phyloP scores from a whole-genome alignment of 1,284 basidiomycete species.

The Ceratobasidium sp. region DNA sequence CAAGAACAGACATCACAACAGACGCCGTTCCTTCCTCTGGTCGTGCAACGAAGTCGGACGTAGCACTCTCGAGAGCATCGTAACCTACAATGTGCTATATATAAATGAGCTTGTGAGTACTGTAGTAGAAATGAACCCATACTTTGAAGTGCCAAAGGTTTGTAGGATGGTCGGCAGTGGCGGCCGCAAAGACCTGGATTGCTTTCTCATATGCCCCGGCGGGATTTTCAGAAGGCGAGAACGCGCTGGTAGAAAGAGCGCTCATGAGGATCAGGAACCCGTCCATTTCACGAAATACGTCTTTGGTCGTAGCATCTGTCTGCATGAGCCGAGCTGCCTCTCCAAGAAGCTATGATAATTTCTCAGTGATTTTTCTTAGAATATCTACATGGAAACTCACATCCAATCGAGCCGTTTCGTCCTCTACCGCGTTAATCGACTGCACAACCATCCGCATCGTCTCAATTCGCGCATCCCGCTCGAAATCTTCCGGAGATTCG shows the following conservation, averaged over 20 bases:
- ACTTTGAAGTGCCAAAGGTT: constrained; percentile 77
- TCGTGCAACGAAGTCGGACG: constrained; percentile 22
- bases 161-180: constrained; percentile 64
- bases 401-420: constrained; percentile 60
- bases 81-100: constrained; percentile 72
- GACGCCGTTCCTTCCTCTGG: constrained; percentile 8
- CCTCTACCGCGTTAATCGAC: constrained; percentile 67
- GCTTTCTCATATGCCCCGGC: constrained; percentile 56
- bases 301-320: constrained; percentile 70
- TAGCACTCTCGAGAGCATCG: constrained; percentile 61
- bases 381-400: constrained; percentile 55
- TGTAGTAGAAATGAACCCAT: constrained; percentile 48
- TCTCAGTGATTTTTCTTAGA: neutral
- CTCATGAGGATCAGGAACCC: constrained; percentile 79
- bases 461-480: constrained; percentile 73
- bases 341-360: constrained; percentile 54
- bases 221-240: constrained; percentile 59
- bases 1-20: constrained; percentile 19
- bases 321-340: constrained; percentile 71
- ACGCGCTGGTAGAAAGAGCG: constrained; percentile 62
- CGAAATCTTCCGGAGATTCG: constrained; percentile 72
- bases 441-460: constrained; percentile 75
- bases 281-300: constrained; percentile 80
- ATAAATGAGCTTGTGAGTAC: neutral
- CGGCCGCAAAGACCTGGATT: constrained; percentile 71